Conservation (phyloP, 441 rosid species). For the Euphorbia celastroides region DNA sequence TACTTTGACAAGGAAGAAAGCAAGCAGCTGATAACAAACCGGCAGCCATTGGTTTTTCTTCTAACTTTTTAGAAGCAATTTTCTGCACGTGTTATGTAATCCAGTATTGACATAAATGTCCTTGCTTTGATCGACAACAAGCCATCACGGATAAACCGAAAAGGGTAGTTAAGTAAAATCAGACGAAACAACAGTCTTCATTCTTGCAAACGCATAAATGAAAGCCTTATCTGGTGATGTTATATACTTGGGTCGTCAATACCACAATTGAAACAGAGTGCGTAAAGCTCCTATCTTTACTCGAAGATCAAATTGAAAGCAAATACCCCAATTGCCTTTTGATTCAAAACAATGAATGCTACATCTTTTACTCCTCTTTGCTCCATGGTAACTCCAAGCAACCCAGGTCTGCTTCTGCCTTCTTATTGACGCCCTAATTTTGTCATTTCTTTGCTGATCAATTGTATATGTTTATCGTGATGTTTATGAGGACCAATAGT, state of each 20-base stretch:
- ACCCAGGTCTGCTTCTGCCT: constrained; percentile 28
- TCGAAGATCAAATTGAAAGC: background rate
- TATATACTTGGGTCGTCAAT: constrained; percentile 3
- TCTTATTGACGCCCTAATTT: background rate
- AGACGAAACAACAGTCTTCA: background rate
- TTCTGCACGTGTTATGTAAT: background rate
- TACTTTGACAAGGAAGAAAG: constrained; percentile 38
- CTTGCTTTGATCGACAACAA: background rate
- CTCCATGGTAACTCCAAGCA: constrained; percentile 35
- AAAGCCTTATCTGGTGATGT: constrained; percentile 30
- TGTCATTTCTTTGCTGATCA: background rate
- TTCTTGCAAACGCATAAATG: background rate
- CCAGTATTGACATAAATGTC: constrained; percentile 21
- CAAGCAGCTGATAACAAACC: constrained; percentile 36
- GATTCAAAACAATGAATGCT: constrained; percentile 44
- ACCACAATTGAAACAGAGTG: constrained; percentile 15
- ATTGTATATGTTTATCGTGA: constrained; percentile 3
- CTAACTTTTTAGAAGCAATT: constrained; percentile 6
- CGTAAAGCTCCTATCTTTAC: constrained; percentile 10
- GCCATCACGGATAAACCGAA: background rate
- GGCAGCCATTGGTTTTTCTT: constrained; percentile 36
- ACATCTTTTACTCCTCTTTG: constrained; percentile 39
- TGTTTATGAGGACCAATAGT: constrained; percentile 25
- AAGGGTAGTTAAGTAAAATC: constrained; percentile 30
- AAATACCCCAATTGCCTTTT: constrained; percentile 10